Evolutionary conservation across 768 basidiomycete genomes (phyloP).

Genomic region (Glaciozyma martinii): DNA sequence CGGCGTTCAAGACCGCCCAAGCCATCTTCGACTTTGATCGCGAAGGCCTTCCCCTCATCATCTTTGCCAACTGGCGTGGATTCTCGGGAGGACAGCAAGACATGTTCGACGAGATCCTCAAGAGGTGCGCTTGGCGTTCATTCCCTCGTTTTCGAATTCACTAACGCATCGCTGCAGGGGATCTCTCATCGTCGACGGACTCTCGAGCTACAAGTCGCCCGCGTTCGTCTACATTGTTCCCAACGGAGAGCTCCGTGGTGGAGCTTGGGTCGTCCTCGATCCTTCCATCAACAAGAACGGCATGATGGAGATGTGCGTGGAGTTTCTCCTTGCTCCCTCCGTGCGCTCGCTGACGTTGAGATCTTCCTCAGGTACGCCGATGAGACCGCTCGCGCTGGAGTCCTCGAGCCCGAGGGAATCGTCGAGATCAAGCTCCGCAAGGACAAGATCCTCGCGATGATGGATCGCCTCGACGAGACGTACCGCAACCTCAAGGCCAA

Average conservation of each 20-base stretch:
- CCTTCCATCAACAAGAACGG: conserved; percentile 93
- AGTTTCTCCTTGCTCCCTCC: not conserved
- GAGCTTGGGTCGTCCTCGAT: conserved; percentile 98
- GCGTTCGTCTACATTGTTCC: conserved; percentile 98
- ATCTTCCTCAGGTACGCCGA: conserved; percentile 58
- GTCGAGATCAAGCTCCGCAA: conserved; percentile 96
- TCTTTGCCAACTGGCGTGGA: conserved; percentile 99
- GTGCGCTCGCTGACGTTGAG: not conserved
- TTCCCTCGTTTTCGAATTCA: not conserved
- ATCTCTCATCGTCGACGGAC: conserved; percentile 80
- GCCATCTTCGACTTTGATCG: conserved; percentile 98
- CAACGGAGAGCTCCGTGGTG: conserved; percentile 95
- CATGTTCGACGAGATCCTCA: conserved; percentile 51
- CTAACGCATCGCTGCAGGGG: conserved; percentile 24
- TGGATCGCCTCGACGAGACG: conserved; percentile 83
- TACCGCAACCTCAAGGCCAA: conserved; percentile 73
- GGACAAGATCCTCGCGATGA: conserved; percentile 77
- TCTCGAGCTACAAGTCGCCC: conserved; percentile 93
- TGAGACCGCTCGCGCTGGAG: conserved; percentile 88
- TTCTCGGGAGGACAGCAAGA: conserved; percentile 99
- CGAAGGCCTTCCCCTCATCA: conserved; percentile 90
- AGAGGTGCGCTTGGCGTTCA: conserved; percentile 23
- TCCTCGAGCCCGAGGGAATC: conserved; percentile 89
- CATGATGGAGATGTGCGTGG: conserved; percentile 71
- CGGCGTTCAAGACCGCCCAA: conserved; percentile 97